Evolutionary conservation across 306 rosid species (phyloP).

Genomic region (Purshia tridentata): DNA sequence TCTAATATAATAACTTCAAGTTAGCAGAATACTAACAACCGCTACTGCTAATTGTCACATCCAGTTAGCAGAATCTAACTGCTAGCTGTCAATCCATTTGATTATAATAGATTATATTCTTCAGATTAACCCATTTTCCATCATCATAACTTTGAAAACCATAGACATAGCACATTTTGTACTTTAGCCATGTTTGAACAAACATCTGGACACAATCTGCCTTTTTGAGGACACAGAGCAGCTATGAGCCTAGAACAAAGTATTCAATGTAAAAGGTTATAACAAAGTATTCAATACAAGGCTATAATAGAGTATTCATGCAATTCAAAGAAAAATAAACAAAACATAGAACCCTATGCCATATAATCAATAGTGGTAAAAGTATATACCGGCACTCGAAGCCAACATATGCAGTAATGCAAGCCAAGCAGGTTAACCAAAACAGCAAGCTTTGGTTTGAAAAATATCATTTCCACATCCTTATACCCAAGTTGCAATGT

Average conservation of each 20-base stretch:
- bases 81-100: too few species aligned
- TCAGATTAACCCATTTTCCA: background rate
- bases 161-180: background rate
- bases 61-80: too few species aligned
- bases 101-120: background rate
- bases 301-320: background rate
- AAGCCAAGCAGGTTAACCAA: slow-evolving; percentile 72
- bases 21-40: too few species aligned
- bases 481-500: slow-evolving; percentile 55
- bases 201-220: background rate
- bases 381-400: slow-evolving; percentile 57
- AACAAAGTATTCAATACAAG: background rate
- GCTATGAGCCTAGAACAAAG: too few species aligned
- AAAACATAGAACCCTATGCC: background rate
- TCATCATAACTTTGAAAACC: background rate
- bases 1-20: too few species aligned
- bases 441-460: slow-evolving; percentile 52
- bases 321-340: slow-evolving; percentile 1
- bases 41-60: too few species aligned
- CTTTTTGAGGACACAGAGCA: too few species aligned
- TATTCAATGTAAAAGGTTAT: too few species aligned
- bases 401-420: slow-evolving; percentile 56
- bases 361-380: slow-evolving; percentile 13
- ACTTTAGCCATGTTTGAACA: background rate
- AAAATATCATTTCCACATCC: slow-evolving; percentile 61